Evolutionary conservation across 2,329 filamentous ascomycete genomes (phyloP), one percentile per base, ranked within the genome.

Genomic region (Trichoderma harzianum): DNA sequence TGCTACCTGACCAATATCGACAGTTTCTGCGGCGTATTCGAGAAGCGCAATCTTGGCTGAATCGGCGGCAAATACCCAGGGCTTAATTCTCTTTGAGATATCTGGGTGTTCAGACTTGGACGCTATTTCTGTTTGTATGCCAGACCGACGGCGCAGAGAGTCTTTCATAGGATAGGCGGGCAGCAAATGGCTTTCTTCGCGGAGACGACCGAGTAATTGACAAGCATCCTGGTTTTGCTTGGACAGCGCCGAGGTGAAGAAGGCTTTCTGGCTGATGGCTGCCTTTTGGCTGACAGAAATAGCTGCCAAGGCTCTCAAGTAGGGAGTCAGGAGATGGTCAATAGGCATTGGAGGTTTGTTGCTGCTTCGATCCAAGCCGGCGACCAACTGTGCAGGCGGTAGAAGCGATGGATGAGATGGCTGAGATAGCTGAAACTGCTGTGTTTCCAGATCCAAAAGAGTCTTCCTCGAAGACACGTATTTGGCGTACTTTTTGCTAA

Each of bases 101-200:
- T 83, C 82, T 18, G 82, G 78, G 26, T 79, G 79, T 65, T 83
- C 81, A 1, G 80, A 76, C 6, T 80, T 76, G 30, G 77, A 79
- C 7, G 78, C 79, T 30, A 85, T 78, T 7, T 82, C 83, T n/a
- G 84, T 82, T n/a, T 81, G 82, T 65, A 87, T 82, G 55, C 83
- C 83, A n/a, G 80, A 79, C 26, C 81, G 80, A 18, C 78, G 75
- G 53, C 79, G 81, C 7, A 72, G 71, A 3, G 78, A 77, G 24
- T 77, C 78, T 3, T 84, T 82, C 74, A 83, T 79, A 1, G 87
- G 84, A 73, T 89, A 84, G 10, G 82, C 80, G 2, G 85, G 86
- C 14, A 92, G 83, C 18, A 92, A 80, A 74, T 90, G 88, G 75
- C 89, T 91, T 76, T 91, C 89, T 63, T 91, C 86, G 12, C 86